phyloP scores from a whole-genome alignment of 805 yeast genomes.

The Teunomyces panamensis region DNA sequence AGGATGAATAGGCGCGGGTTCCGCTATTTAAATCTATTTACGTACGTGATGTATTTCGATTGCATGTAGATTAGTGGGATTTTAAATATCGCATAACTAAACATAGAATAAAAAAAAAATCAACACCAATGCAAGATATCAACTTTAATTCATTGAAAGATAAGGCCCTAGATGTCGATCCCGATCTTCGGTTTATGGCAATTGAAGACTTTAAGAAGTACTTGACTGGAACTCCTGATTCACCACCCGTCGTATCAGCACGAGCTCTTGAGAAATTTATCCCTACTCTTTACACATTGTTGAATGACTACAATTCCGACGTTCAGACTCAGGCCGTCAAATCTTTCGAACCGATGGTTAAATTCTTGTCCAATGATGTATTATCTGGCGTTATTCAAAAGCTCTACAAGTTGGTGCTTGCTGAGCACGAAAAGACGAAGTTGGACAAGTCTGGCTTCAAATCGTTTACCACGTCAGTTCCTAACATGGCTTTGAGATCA shows the following conservation, averaged over 20 bases:
- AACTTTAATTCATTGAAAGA: constrained; percentile 33
- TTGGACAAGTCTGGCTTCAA: constrained; percentile 13
- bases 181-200: constrained; percentile 85
- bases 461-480: constrained; percentile 45
- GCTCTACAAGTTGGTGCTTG: constrained; percentile 21
- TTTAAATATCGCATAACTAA: background rate
- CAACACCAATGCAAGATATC: constrained; percentile 19
- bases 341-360: constrained; percentile 48
- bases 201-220: constrained; percentile 63
- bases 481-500: constrained; percentile 51
- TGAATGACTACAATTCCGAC: constrained; percentile 64
- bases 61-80: background rate
- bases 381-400: constrained; percentile 26
- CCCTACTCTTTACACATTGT: constrained; percentile 38
- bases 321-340: constrained; percentile 74
- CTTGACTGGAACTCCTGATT: constrained; percentile 23
- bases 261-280: constrained; percentile 21
- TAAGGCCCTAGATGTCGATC: constrained; percentile 63
- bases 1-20: background rate
- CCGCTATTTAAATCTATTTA: no score
- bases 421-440: constrained; percentile 16
- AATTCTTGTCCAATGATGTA: constrained; percentile 30
- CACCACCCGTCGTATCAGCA: constrained; percentile 2
- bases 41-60: background rate
- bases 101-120: background rate